Conservation (phyloP, 2,329 filamentous ascomycete species). For the Rugonectria rugulosa region DNA sequence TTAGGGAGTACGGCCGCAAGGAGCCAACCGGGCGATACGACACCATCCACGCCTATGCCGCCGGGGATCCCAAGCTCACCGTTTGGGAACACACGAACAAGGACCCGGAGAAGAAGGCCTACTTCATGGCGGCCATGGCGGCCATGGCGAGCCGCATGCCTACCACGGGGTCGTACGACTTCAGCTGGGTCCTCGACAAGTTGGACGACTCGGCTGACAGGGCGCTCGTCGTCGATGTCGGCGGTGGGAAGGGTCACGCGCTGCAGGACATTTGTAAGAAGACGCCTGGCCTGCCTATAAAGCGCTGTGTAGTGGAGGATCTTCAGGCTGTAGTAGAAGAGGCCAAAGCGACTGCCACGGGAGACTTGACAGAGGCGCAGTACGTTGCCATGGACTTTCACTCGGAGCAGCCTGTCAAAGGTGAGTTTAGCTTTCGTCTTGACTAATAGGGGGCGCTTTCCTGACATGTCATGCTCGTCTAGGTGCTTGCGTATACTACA, state of each 20-base stretch:
- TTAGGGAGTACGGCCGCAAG: conserved; percentile 9
- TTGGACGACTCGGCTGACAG: not conserved
- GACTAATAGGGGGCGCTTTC: no score
- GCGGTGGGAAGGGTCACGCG: conserved; percentile 11
- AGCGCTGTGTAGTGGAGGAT: conserved; percentile 10
- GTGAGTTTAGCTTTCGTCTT: no score
- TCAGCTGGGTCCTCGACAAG: not conserved
- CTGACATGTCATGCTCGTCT: not conserved
- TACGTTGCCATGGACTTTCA: conserved; percentile 14
- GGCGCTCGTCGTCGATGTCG: conserved; percentile 8
- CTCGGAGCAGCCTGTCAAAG: conserved; percentile 5
- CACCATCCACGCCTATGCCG: conserved; percentile 9
- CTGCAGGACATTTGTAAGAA: conserved; percentile 1
- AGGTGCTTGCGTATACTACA: conserved; percentile 4
- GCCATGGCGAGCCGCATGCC: conserved; percentile 1
- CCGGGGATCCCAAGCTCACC: conserved; percentile 2
- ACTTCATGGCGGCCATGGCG: conserved; percentile 15
- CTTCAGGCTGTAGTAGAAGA: not conserved
- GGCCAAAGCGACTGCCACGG: not conserved
- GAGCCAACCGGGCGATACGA: conserved; percentile 10
- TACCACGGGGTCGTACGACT: not conserved
- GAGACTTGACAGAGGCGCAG: not conserved
- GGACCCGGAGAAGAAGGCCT: conserved; percentile 1
- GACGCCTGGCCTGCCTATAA: conserved; percentile 3
- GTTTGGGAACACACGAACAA: conserved; percentile 15